A percentile compares a stretch with the other conserved stretches of the same genome.
These are phyloP conservation scores for Voacanga thouarsii DNA, from an alignment of 257 asterid species.

Conservation along the genomic window DNA sequence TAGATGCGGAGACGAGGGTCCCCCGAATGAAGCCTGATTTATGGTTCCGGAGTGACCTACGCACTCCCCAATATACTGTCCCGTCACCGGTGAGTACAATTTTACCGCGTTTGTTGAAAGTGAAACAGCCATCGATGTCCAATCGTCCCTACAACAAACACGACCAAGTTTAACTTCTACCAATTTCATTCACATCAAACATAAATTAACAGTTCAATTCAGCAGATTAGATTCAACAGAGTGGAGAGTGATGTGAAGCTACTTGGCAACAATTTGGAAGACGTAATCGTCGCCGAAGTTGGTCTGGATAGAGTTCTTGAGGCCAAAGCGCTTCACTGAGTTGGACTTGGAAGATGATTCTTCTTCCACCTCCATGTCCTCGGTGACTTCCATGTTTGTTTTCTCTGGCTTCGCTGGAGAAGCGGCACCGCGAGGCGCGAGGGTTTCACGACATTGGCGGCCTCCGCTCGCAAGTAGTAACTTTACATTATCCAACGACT, in stretches of 20 bases:
- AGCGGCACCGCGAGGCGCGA: neutral
- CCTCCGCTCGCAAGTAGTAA: neutral
- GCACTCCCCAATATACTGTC: constrained; percentile 83
- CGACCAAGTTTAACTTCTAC: neutral
- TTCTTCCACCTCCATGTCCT: constrained; percentile 75
- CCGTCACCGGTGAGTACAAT: constrained; percentile 78
- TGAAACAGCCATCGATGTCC: constrained; percentile 91
- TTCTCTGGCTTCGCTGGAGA: neutral
- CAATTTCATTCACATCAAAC: neutral
- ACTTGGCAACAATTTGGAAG: constrained; percentile 80
- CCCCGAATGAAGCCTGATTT: constrained; percentile 64
- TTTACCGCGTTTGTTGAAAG: constrained; percentile 84
- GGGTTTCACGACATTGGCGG: constrained; percentile 4
- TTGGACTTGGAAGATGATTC: constrained; percentile 17
- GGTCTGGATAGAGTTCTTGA: constrained; percentile 74
- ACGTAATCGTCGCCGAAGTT: constrained; percentile 91
- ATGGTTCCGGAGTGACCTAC: constrained; percentile 67
- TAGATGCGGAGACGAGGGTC: constrained; percentile 59
- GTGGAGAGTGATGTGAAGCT: constrained; percentile 6
- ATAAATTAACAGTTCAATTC: neutral
- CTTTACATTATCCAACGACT: neutral
- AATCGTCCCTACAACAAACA: constrained; percentile 55
- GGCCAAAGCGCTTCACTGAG: constrained; percentile 50
- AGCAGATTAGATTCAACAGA: neutral
- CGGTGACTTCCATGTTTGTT: constrained; percentile 3